Base-by-base conservation (phyloP, 73 alveolate genomes). In the Uronychia setigera region DNA sequence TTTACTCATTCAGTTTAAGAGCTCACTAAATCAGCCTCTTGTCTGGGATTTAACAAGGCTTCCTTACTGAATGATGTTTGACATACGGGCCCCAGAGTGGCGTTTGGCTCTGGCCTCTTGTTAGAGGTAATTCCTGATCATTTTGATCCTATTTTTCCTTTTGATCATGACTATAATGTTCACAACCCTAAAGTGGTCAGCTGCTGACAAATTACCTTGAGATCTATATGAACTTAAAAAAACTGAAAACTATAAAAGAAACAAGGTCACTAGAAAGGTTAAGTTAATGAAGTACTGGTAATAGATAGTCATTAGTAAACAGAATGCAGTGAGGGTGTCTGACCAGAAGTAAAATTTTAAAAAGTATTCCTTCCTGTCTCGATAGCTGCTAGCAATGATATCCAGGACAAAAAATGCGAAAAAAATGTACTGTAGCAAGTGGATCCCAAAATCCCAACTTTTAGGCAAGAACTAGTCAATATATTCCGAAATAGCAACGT, bases 281-380 rank as follows among this genome's bases (percentile, higher is more conserved):
- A 19, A 11, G 67, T 11, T 19, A 46, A 19, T 46, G n/a, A 46
- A 5, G 5, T 46, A 46, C 67, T 46, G 67, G 67, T 11, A 46
- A 19, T 11, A 11, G 67, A 46, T 5, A 46, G 67, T 46, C n/a
- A n/a, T n/a, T n/a, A n/a, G n/a, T 46, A 46, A 19, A 19, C 5
- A 11, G 67, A 46, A 46, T 46, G 67, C 67, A 11, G 67, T 46
- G 67, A 46, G 67, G 67, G 67, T 46, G 67, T 46, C 67, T 46
- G 67, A 11, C 67, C 67, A 46, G 67, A 46, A 46, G 67, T 46
- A 46, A 46, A 46, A 46, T 5, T 19, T 5, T 5, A 46, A 19
- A 19, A 46, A 46, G 19, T 46, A 46, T 5, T 5, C 19, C 67
- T 46, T 46, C 19, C n/a, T 46, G n/a, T 19, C 19, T 5, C 5